Evolutionary conservation across 2,329 filamentous ascomycete genomes (phyloP), one percentile per base, ranked within the genome.

Genomic region (Dothidotthia symphoricarpi): DNA sequence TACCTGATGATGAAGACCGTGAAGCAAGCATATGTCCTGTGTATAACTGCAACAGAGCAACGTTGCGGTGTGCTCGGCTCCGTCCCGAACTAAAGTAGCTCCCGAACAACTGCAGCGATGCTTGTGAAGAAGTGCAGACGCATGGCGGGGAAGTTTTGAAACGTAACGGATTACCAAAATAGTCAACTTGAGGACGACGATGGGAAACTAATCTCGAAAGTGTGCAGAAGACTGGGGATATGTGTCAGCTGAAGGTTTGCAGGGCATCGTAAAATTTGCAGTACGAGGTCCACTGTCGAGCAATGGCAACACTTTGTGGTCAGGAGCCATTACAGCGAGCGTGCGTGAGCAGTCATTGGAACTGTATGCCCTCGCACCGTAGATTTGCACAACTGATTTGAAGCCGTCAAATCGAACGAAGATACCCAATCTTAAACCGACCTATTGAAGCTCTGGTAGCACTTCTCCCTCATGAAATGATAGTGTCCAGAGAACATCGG

Each of bases 141-240:
- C 55, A 60, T 55, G 50, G 54, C 59, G 61, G 58, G 61, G 59
- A 63, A 61, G 53, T 54, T 63, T 59, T 39, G 39, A 41, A 64
- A 65, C 62, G 62, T 65, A 65, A 65, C 41, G 63, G 50, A 59
- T 59, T 61, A 46, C 52, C 45, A 53, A 51, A 57, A 40, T 34
- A 31, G 43, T 24, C 32, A 48, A 46, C 32, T 45, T 33, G 41
- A 55, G 45, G 39, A 51, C 50, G 24, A 54, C 36, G 34, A 45
- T 43, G 43, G 39, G 24, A 41, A 42, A 35, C 51, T 50, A 51
- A 41, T 24, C 41, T 38, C 36, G 43, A 46, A 43, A 44, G 36
- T 34, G 50, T 55, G 54, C 52, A 57, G 35, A 41, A 44, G 33
- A 37, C 36, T 37, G 40, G 35, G 41, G 36, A 39, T 28, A 41